Evolutionary conservation across 2,329 filamentous ascomycete genomes (phyloP).

Genomic region (Ceratocystis papillata): DNA sequence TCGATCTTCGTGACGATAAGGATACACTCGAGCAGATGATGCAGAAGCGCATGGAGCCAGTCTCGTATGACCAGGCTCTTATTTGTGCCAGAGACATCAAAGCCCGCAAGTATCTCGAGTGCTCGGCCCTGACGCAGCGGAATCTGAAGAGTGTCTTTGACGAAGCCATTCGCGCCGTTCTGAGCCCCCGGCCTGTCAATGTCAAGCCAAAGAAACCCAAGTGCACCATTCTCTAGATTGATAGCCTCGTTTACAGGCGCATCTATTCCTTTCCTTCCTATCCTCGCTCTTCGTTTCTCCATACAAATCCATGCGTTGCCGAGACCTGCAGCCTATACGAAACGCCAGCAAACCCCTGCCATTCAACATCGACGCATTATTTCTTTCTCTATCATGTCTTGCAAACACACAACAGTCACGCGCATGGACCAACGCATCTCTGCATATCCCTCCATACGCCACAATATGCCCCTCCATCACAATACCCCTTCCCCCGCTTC

Average conservation of each 20-base stretch:
- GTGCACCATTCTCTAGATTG: constrained; percentile 55
- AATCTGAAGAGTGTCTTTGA: constrained; percentile 99
- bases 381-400: background rate
- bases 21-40: constrained; percentile 70
- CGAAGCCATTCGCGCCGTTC: constrained; percentile 80
- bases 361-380: background rate
- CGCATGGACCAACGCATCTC: constrained; percentile 1
- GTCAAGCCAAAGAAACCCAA: constrained; percentile 53
- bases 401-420: background rate
- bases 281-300: background rate
- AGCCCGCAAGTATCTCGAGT: constrained; percentile 95
- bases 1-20: constrained; percentile 85
- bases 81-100: constrained; percentile 85
- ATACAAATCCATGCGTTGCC: too few relatives aligned
- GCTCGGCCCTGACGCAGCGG: constrained; percentile 89
- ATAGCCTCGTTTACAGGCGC: background rate
- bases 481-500: background rate
- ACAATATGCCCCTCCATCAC: background rate
- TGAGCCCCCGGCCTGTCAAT: constrained; percentile 53
- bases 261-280: background rate
- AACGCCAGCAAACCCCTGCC: background rate
- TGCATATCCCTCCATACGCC: background rate
- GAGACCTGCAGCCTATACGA: constrained; percentile 7
- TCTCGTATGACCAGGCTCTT: constrained; percentile 85
- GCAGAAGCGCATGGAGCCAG: constrained; percentile 92